Evolutionary conservation across 345 rosid species (phyloP), one percentile per base, ranked within the genome.

Genomic region (Corchorus olitorius): DNA sequence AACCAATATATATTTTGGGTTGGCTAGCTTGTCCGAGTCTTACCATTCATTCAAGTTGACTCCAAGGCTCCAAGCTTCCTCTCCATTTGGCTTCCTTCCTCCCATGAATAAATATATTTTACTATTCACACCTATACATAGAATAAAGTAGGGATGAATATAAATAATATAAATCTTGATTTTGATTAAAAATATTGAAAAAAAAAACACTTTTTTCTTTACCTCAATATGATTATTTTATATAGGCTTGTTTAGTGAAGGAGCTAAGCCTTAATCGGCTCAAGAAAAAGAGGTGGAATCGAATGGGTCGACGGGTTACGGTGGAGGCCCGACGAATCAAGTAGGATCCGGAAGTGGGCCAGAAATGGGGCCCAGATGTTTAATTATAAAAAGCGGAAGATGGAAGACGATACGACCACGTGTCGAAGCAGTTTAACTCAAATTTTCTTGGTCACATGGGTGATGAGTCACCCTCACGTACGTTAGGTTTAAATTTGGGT

Each of bases 391-490:
- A 8, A 3, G 12, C 22, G 2, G 7, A 46, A 1, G 13, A 33
- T 0, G 17, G 43, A 33, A 33, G 41, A 77, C 64, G 54, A 71
- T 71, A 62, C 11, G 64, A 70, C 80, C 80, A 78, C 69, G 62
- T 65, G 68, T 73, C 41, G 0, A 2, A 33, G 48, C 39, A 8
- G 72, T 64, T 72, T 72, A 78, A 43, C 37, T 56, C 56, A 13
- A 27, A 8, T 64, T 4, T 37, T 37, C 10, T 64, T 22, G 22
- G 68, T 64, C 68, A 37, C 68, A 37, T 55, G 61, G 61, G 33
- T 56, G 61, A 19, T 20, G 33, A 41, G 43, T 64, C 48, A 9
- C 27, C 2, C 48, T 64, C 68, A 37, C 10, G 27, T 64, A 20
- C 5, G 62, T 17, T 64, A 37, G 69, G 69, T n/a, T 15, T 6